Base-by-base conservation (phyloP, 2,329 filamentous ascomycete species). In the Fusarium floridanum region DNA sequence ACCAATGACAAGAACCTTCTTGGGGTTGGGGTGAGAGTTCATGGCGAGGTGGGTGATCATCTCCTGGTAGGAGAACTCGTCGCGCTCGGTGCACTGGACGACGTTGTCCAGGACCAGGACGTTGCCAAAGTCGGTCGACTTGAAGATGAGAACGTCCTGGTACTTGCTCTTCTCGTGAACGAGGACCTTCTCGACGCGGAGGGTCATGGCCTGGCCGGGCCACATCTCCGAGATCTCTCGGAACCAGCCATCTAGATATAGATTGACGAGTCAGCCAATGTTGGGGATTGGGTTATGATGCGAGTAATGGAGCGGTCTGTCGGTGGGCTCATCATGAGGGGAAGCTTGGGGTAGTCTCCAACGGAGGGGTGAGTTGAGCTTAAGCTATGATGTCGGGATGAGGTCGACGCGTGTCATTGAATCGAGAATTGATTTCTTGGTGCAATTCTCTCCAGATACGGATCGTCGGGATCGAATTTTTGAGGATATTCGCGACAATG, bases 111-210 rank as follows among this genome's bases (percentile, higher is more conserved):
- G 91, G 74, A 99, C 96, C 68, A 99, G 90, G 72, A 98, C 96
- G 82, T 92, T 97, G 85, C 97, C 97, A 85, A 98, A 94, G 90
- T 98, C 92, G 88, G 93, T 97, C 80, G 95, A 98, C 90, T 99
- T 94, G 88, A 99, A 99, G 88, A 98, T 95, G 81, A 99, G 92
- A 76, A 99, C 96, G 83, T 99, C 97, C 87, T 99, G 97, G 89
- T 98, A 99, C 89, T 97, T 89, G 89, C 94, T 97, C 91, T 98
- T 98, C 89, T 99, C 97, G 89, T 98, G 96, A 90, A 98, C 95
- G 74, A 99, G 90, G 82, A 99, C 92, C 89, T 98, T 94, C 85
- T 99, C 96, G 86, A 99, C 97, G 86, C 94, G 95, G 83, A 98
- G 93, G 79, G 94, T 98, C 96, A 98, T 98, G 84, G 97, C 97